Conservation (phyloP, 768 basidiomycete species). For the Nevesoporus exiguus region DNA sequence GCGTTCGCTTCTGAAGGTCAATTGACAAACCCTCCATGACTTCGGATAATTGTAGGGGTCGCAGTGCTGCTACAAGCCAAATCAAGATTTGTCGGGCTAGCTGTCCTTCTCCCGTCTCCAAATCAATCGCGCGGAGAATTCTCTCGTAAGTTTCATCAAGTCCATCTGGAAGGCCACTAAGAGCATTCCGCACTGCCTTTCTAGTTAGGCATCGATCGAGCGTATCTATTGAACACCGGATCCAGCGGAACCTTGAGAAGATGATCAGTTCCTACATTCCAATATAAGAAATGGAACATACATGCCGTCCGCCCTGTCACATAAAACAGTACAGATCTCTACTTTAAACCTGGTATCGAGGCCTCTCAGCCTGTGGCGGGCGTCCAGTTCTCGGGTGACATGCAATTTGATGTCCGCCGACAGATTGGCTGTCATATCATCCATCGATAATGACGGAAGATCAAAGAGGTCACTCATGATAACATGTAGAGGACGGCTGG, state of each 20-base stretch:
- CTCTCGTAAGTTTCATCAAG: slow-evolving; percentile 3
- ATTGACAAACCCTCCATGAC: slow-evolving; percentile 2
- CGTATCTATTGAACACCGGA: neutral
- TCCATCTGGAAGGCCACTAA: neutral
- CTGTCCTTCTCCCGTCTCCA: neutral
- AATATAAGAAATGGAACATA: too few species aligned
- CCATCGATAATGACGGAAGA: slow-evolving; percentile 2
- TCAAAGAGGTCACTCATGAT: neutral
- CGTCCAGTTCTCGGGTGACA: slow-evolving; percentile 1
- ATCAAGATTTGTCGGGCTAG: neutral
- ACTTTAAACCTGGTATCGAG: neutral
- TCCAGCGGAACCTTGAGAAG: too few species aligned
- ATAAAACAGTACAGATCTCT: neutral
- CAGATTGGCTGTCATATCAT: neutral
- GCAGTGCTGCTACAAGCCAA: slow-evolving; percentile 2
- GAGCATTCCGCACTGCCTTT: neutral
- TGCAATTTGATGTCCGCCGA: neutral
- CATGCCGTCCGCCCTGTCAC: slow-evolving; percentile 1
- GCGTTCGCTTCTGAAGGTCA: neutral
- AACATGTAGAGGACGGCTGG: neutral
- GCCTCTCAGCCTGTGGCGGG: neutral
- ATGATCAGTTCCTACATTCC: too few species aligned
- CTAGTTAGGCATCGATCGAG: neutral
- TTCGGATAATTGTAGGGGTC: neutral
- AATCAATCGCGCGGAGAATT: neutral